Conservation (phyloP, 1,139 yeast genomes). For the Yamadazyma aaseri region DNA sequence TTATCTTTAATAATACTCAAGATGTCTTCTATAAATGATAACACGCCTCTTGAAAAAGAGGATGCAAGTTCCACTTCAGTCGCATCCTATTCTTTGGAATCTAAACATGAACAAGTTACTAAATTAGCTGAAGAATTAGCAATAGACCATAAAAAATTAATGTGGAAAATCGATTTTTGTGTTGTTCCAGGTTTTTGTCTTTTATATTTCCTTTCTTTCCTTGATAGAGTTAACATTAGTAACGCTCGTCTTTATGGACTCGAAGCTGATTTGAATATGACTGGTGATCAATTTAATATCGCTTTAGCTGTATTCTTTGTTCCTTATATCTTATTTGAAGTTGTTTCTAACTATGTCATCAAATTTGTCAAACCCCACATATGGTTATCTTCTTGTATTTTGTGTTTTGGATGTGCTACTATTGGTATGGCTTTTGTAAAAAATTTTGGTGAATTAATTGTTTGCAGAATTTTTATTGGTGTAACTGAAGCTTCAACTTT, state of each 20-base stretch:
- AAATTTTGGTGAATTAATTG: conserved; percentile 56
- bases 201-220: conserved; percentile 64
- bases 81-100: neutral
- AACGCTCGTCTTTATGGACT: conserved; percentile 73
- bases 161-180: conserved; percentile 63
- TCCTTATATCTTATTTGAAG: conserved; percentile 67
- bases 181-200: conserved; percentile 72
- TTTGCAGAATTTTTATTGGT: conserved; percentile 64
- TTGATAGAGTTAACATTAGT: conserved; percentile 73
- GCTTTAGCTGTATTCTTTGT: conserved; percentile 70
- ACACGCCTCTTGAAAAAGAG: neutral
- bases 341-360: conserved; percentile 62
- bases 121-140: conserved; percentile 31
- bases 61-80: conserved; percentile 2
- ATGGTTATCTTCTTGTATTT: conserved; percentile 58
- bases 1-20: too few species aligned
- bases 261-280: conserved; percentile 47
- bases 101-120: conserved; percentile 22
- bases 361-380: conserved; percentile 62
- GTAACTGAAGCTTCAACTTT: conserved; percentile 67
- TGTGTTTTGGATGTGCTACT: conserved; percentile 61
- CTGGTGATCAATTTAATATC: conserved; percentile 60
- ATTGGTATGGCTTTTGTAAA: conserved; percentile 66
- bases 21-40: conserved; percentile 4
- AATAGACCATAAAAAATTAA: conserved; percentile 45